Evolutionary conservation across 495 filamentous ascomycete genomes (phyloP).

Genomic region (Aspergillus heteromorphus): DNA sequence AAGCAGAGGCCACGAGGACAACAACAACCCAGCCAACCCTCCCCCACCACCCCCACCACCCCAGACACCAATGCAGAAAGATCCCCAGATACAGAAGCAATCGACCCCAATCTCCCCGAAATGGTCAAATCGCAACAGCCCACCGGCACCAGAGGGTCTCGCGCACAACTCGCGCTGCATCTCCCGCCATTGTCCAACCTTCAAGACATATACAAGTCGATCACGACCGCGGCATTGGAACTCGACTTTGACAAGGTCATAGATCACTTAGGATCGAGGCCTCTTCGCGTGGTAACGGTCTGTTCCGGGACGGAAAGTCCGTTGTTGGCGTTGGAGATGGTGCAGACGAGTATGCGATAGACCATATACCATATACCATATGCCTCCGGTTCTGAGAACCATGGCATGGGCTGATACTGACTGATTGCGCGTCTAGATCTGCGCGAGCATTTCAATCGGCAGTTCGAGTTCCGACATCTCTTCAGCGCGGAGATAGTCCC

Average conservation of each 20-base stretch:
- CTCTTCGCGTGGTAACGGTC: conserved; percentile 64
- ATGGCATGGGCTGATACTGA: background rate
- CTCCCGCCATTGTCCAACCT: conserved; percentile 44
- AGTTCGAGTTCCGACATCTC: conserved; percentile 52
- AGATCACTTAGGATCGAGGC: conserved; percentile 29
- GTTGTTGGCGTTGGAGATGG: conserved; percentile 57
- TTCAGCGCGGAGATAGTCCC: conserved; percentile 78
- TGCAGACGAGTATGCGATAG: conserved; percentile 36
- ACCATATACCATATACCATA: too few species aligned
- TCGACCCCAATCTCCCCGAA: conserved; percentile 14
- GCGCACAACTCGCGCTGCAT: conserved; percentile 20
- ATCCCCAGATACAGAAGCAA: background rate
- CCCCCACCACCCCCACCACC: background rate
- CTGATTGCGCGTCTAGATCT: conserved; percentile 20
- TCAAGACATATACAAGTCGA: conserved; percentile 44
- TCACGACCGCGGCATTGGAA: conserved; percentile 35
- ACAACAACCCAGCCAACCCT: background rate
- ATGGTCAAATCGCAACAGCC: conserved; percentile 11
- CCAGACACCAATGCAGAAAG: too few species aligned
- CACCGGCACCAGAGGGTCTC: background rate
- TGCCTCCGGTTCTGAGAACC: background rate
- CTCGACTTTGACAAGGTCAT: conserved; percentile 33
- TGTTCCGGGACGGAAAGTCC: conserved; percentile 84
- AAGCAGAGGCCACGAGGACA: background rate
- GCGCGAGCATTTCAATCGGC: conserved; percentile 14